Conservation (phyloP, 345 rosid species). For the Hibiscus syriacus region DNA sequence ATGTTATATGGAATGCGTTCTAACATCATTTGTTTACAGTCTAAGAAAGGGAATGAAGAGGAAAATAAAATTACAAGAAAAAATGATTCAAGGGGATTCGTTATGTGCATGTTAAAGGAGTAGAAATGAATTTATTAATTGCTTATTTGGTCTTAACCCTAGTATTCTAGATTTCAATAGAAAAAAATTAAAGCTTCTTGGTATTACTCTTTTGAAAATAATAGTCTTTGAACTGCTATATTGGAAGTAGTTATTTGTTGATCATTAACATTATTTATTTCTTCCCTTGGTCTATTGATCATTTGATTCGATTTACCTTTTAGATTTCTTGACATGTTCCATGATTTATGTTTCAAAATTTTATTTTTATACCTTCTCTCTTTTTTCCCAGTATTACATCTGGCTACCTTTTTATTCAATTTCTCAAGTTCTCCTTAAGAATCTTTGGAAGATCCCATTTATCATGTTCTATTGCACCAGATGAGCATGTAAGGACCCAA, state of each 20-base stretch:
- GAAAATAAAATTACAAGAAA: neutral
- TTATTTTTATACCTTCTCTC: neutral
- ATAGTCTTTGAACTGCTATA: neutral
- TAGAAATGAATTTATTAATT: neutral
- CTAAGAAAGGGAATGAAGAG: neutral
- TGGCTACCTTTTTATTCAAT: slow-evolving; percentile 58
- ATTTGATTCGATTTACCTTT: neutral
- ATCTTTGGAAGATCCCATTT: slow-evolving; percentile 60
- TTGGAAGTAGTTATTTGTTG: neutral
- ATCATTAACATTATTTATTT: neutral
- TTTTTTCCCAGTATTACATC: slow-evolving; percentile 40
- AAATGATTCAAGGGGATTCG: neutral
- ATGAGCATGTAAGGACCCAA: slow-evolving; percentile 38
- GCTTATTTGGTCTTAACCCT: neutral
- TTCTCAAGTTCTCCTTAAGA: slow-evolving; percentile 63
- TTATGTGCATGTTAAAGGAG: neutral
- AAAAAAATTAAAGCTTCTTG: neutral
- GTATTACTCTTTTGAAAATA: neutral
- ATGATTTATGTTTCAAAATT: neutral
- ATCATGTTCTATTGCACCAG: slow-evolving; percentile 44
- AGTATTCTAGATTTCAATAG: neutral
- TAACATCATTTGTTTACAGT: neutral
- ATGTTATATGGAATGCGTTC: no score
- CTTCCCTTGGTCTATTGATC: neutral
- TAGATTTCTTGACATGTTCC: neutral